Base-by-base conservation (phyloP, 352 stramenopile species). In the Globisporangium cystogenes region DNA sequence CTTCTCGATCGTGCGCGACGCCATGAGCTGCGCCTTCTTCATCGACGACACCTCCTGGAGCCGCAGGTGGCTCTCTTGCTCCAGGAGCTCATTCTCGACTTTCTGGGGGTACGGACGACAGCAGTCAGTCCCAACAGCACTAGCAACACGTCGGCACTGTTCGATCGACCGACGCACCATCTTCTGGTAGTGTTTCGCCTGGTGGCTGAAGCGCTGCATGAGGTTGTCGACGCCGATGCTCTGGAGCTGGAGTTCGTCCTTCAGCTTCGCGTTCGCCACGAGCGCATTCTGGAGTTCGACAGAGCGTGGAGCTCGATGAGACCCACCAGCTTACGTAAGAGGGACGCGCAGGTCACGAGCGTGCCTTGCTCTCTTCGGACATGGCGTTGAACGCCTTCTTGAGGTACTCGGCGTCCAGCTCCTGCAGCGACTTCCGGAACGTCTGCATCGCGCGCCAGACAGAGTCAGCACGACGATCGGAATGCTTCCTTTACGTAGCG, bases 331-430 rank as follows among this genome's bases (percentile, higher is more conserved):
- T 39, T 7, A 0, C 3, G 14, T n/a, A 36, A 14, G 10, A 14
- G 31, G 7, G 3, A 16, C 14, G 33, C 33, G 11, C 11, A 2
- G 14, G 33, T 39, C 33, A 18, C 33, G 14, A 39, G 45, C 49
- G 15, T 35, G 83, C 76, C 52, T 90, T 90, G 74, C 80, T 90
- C 53, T 89, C 80, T 51, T 87, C 77, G 2, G 80, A 87, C 80
- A 90, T 89, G 26, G 74, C 80, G 41, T 90, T 83, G 51, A 88
- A 90, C 15, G 80, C 80, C 41, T 87, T 87, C 69, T 90, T 86
- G 21, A 90, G 69, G 39, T 90, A 89, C 33, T 90, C 74, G 35
- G 75, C 77, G 48, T 89, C 80, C 8, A 89, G 64, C 59, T 90
- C 80, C 55, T 88, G 80, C 11, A 90, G 65, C 1, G 77, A 67